Conservation (phyloP, 2,329 filamentous ascomycete species). For the Plenodomus tracheiphilus region DNA sequence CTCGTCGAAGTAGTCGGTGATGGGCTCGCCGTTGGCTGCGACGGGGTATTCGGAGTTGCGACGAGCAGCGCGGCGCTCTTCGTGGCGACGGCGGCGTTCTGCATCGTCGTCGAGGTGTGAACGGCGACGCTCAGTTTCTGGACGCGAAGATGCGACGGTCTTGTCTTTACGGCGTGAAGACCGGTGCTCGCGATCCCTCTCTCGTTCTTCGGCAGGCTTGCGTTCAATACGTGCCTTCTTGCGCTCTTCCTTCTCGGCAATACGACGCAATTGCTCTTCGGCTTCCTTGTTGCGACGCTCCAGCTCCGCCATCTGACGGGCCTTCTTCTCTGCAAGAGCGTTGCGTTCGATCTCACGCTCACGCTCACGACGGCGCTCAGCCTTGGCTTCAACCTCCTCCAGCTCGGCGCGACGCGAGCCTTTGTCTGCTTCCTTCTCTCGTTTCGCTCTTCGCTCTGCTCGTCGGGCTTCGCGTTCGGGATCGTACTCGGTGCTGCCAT, state of each 20-base stretch:
- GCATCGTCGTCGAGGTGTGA: conserved; percentile 43
- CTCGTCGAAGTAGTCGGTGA: conserved; percentile 50
- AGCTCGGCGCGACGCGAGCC: conserved; percentile 35
- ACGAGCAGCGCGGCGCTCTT: conserved; percentile 47
- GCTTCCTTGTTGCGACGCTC: conserved; percentile 44
- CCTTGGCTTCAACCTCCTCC: conserved; percentile 42
- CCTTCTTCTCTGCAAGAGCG: conserved; percentile 42
- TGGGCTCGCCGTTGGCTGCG: conserved; percentile 39
- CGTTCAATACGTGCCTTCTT: conserved; percentile 38
- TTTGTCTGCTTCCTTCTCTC: conserved; percentile 39
- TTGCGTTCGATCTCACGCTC: conserved; percentile 41
- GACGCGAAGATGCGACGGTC: conserved; percentile 33
- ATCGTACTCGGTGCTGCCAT: conserved; percentile 37
- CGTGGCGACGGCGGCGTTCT: conserved; percentile 46
- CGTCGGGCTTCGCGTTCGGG: conserved; percentile 44
- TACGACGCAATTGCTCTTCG: conserved; percentile 43
- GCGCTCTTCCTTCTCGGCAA: conserved; percentile 45
- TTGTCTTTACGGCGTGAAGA: conserved; percentile 43
- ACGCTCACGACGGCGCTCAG: conserved; percentile 43
- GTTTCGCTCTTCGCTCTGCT: conserved; percentile 38
- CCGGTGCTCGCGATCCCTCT: conserved; percentile 39
- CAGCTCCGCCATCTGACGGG: conserved; percentile 42
- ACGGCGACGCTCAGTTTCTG: conserved; percentile 38
- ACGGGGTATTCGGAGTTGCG: conserved; percentile 42
- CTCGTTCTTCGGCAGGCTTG: conserved; percentile 29